Conservation (phyloP, 1,284 basidiomycete species). For the Calocybe gambosa region DNA sequence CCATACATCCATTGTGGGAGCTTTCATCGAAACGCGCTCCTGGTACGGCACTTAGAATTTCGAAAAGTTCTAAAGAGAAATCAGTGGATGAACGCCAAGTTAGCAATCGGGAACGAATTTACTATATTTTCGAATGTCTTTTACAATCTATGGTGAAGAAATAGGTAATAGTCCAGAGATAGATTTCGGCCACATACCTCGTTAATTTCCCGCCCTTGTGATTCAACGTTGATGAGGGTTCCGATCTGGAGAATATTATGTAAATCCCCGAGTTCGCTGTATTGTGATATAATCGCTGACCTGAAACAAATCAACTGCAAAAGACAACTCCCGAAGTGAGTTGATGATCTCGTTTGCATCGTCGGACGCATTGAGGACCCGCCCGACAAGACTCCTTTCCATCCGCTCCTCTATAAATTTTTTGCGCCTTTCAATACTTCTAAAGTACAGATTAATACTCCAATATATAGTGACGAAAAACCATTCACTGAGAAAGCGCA, state of each 20-base stretch:
- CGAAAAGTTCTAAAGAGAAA: neutral
- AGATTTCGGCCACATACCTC: neutral
- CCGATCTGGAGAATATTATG: neutral
- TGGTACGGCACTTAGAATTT: neutral
- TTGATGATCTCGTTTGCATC: neutral
- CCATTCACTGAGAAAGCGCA: neutral
- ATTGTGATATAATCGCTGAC: no score
- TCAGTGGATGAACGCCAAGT: neutral
- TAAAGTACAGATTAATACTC: neutral
- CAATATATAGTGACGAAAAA: neutral
- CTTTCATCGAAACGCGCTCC: neutral
- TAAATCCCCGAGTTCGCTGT: no score
- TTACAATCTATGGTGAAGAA: neutral
- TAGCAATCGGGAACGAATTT: neutral
- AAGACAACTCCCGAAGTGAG: neutral
- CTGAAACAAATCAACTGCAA: neutral
- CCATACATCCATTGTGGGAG: neutral
- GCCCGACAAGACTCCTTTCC: neutral
- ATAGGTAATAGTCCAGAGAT: no score
- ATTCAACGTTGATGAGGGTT: neutral
- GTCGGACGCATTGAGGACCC: neutral
- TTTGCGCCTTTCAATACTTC: neutral
- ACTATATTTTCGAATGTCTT: neutral
- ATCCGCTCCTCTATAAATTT: neutral
- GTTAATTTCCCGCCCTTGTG: neutral